A percentile compares a stretch with the other conserved stretches of the same genome.
These are phyloP conservation scores for Pulveroboletus sp. DNA, from an alignment of 768 basidiomycete species.

Conservation along the genomic window DNA sequence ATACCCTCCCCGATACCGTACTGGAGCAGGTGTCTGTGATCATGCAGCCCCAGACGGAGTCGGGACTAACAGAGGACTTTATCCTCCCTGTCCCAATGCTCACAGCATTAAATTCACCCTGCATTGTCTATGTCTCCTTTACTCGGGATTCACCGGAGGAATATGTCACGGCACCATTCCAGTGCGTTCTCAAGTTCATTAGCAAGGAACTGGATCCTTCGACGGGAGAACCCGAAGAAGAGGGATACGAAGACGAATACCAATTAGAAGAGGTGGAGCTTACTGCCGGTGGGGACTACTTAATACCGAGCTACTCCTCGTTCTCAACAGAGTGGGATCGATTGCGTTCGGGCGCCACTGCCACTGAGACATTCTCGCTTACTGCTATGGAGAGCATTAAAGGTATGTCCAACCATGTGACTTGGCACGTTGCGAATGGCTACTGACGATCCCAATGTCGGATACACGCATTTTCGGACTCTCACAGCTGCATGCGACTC, in stretches of 20 bases:
- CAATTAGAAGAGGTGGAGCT: slow-evolving; percentile 95
- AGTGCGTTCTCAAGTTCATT: slow-evolving; percentile 87
- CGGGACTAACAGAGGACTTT: slow-evolving; percentile 85
- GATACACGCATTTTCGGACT: slow-evolving; percentile 10
- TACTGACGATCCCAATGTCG: slow-evolving; percentile 20
- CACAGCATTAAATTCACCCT: slow-evolving; percentile 66
- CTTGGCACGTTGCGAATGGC: slow-evolving; percentile 6
- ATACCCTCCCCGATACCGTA: slow-evolving; percentile 93
- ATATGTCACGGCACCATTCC: slow-evolving; percentile 82
- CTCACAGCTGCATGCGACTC: slow-evolving; percentile 88
- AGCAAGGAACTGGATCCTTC: slow-evolving; percentile 97
- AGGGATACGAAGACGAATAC: slow-evolving; percentile 99
- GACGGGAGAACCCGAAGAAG: slow-evolving; percentile 92
- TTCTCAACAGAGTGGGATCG: slow-evolving; percentile 97
- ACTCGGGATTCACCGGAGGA: slow-evolving; percentile 73
- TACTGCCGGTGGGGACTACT: slow-evolving; percentile 88
- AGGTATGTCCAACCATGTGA: slow-evolving; percentile 49
- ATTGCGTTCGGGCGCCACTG: slow-evolving; percentile 66
- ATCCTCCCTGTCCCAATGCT: slow-evolving; percentile 82
- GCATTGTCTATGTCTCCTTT: slow-evolving; percentile 90
- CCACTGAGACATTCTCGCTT: slow-evolving; percentile 91
- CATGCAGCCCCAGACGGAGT: slow-evolving; percentile 78
- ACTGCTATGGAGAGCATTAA: slow-evolving; percentile 91
- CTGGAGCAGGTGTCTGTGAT: slow-evolving; percentile 91
- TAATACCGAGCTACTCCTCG: slow-evolving; percentile 89